These are phyloP conservation scores for Coniochaeta sp. DNA, from an alignment of 2,329 filamentous ascomycete genomes.

Conservation along the genomic window DNA sequence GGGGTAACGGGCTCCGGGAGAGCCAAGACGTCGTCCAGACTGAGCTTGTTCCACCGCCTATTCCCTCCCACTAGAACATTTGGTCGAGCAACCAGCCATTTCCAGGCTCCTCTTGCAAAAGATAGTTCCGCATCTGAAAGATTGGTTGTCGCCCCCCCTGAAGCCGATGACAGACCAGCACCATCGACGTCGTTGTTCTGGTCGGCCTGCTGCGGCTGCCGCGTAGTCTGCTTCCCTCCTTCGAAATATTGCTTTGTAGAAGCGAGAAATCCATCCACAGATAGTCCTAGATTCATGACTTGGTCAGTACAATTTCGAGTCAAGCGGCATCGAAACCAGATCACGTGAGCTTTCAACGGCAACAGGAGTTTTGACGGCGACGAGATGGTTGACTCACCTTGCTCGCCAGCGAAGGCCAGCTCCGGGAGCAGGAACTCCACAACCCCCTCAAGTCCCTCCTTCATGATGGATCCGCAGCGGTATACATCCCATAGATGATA, in stretches of 20 bases:
- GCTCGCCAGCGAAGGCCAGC: constrained; percentile 1
- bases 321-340: background rate
- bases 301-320: background rate
- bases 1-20: constrained; percentile 23
- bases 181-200: background rate
- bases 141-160: background rate
- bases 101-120: constrained; percentile 33
- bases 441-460: constrained; percentile 1
- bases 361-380: background rate
- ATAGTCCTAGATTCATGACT: background rate
- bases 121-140: constrained; percentile 21
- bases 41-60: constrained; percentile 27
- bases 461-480: background rate
- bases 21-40: constrained; percentile 31
- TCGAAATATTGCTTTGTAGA: background rate
- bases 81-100: constrained; percentile 29
- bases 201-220: background rate
- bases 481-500: background rate
- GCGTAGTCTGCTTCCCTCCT: background rate
- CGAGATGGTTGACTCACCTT: background rate
- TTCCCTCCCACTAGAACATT: constrained; percentile 32
- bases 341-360: background rate
- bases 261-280: background rate
- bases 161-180: background rate
- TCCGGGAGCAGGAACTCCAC: constrained; percentile 3